phyloP scores from a whole-genome alignment of 352 stramenopile species.

The Phytophthora litchii region DNA sequence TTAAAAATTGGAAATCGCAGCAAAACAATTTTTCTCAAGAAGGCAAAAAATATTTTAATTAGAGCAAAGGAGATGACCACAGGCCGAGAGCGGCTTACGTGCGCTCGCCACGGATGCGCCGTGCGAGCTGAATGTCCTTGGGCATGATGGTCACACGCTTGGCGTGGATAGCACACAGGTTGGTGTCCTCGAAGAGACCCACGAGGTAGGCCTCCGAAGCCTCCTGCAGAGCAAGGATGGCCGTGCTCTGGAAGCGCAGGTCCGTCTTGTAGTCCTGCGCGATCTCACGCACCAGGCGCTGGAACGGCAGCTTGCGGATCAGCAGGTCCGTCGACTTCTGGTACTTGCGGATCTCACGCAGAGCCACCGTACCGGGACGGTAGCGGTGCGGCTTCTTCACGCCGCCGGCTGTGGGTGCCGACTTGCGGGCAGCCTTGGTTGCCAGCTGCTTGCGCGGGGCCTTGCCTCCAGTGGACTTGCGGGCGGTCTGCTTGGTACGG shows the following conservation, averaged over 20 bases:
- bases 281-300: constrained; percentile 96
- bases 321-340: constrained; percentile 96
- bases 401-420: constrained; percentile 89
- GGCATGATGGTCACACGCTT: constrained; percentile 98
- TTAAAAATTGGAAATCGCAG: too few relatives aligned
- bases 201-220: constrained; percentile 94
- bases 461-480: constrained; percentile 95
- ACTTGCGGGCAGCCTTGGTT: constrained; percentile 93
- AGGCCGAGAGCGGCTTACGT: background rate
- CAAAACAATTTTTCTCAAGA: background rate
- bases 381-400: constrained; percentile 92
- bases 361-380: constrained; percentile 82
- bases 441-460: constrained; percentile 94
- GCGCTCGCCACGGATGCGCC: constrained; percentile 32
- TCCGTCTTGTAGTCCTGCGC: constrained; percentile 97
- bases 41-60: constrained; percentile 13
- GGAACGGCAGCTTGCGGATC: constrained; percentile 96
- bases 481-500: constrained; percentile 97
- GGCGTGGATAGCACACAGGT: constrained; percentile 95
- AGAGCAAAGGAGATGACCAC: background rate
- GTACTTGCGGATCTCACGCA: constrained; percentile 97
- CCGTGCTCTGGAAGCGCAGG: constrained; percentile 95
- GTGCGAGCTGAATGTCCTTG: constrained; percentile 96
- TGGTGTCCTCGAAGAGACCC: constrained; percentile 95
- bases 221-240: constrained; percentile 92